Evolutionary conservation across 163 green algal genomes (phyloP), one percentile per base, ranked within the genome.

Genomic region (Smithsoniella earleae): DNA sequence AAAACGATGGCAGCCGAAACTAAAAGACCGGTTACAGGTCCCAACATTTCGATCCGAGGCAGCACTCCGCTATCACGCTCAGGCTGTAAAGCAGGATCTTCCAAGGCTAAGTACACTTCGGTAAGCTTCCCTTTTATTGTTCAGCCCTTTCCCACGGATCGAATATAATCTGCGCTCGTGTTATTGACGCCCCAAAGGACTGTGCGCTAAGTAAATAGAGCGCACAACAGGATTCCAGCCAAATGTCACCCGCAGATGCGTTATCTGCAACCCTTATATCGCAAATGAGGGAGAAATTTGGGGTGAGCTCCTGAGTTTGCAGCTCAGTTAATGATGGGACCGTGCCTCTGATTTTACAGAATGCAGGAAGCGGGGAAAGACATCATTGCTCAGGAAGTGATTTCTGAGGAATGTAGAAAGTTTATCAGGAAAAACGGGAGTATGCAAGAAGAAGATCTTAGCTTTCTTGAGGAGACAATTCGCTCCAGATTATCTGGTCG

Each of bases 381-480:
- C 66, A 66, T 83, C 49, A 40, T 34, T 8, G 74, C 76, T 4
- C 81, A 86, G 27, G 81, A 86, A 33, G 76, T 83, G 34, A 83
- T 86, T 28, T 62, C 66, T 31, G 34, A 76, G 36, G 78, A 83
- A 38, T 78, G 83, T 6, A 69, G 74, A 30, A 36, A 49, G 16
- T 82, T 82, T 73, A 78, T 84, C 66, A 44, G 31, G 1, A 78
- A 62, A 33, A 54, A 45, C 27, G 73, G 74, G 36, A 77, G 66
- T 28, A 74, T 82, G 37, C 66, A 85, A 75, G 80, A 85, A 49
- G 58, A 81, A 13, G 80, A 85, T 40, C 27, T 85, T 33, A 49
- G 18, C 0, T 8, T 28, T 1, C 46, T 85, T n/a, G 73, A 81
- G 62, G 69, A 79, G 6, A 73, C 33, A 0, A 85, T 85, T 30